Evolutionary conservation across 208 protist genomes (phyloP).

Genomic region (Leishmania guyanensis): DNA sequence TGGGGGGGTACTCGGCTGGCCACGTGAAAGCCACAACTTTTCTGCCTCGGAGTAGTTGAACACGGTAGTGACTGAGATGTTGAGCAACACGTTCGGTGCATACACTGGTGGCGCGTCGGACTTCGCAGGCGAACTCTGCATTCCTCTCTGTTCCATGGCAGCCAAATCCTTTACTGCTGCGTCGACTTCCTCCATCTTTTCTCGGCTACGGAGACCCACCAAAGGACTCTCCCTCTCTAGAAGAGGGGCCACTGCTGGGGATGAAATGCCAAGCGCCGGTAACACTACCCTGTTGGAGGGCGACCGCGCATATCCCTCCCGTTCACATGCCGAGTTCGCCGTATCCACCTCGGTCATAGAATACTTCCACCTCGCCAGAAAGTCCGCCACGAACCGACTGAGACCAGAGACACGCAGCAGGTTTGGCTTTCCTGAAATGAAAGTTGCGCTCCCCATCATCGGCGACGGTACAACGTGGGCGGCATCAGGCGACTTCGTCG

Average conservation of each 20-base stretch:
- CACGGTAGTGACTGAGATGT: slow-evolving; percentile 14
- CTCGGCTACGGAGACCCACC: background rate
- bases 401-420: background rate
- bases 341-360: background rate
- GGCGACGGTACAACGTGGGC: background rate
- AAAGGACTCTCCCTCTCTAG: background rate
- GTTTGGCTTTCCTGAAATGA: background rate
- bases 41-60: slow-evolving; percentile 18
- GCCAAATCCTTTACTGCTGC: background rate
- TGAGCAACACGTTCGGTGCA: background rate
- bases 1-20: background rate
- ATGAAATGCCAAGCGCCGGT: background rate
- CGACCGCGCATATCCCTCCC: background rate
- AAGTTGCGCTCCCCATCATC: background rate
- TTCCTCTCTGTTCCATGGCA: background rate
- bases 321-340: slow-evolving; percentile 14
- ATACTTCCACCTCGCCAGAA: background rate
- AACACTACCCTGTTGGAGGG: background rate
- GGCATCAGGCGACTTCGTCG: no score
- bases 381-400: slow-evolving; percentile 12
- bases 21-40: background rate
- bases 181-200: no score
- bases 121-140: background rate
- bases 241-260: background rate
- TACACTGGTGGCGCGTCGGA: no score